Evolutionary conservation across 2,329 filamentous ascomycete genomes (phyloP).

Genomic region (Dothidotthia symphoricarpi): DNA sequence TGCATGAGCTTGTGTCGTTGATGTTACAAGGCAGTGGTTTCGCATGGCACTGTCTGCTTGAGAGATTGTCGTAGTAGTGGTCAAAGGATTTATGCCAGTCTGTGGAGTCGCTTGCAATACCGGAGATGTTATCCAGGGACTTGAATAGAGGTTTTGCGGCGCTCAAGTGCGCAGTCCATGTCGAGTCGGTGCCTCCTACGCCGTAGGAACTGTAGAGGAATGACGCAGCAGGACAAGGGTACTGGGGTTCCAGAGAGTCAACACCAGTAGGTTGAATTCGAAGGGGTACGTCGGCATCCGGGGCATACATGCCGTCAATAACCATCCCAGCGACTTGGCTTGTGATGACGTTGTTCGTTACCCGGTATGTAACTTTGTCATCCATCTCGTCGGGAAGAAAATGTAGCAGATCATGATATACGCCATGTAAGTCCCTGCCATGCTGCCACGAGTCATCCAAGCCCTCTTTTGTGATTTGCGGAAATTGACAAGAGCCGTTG

Average conservation of each 20-base stretch:
- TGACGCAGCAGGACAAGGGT: slow-evolving; percentile 59
- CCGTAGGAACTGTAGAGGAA: slow-evolving; percentile 48
- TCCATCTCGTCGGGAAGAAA: slow-evolving; percentile 60
- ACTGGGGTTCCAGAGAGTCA: slow-evolving; percentile 73
- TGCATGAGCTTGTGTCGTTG: slow-evolving; percentile 55
- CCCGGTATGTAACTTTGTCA: slow-evolving; percentile 60
- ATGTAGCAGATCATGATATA: slow-evolving; percentile 67
- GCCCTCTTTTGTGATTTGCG: slow-evolving; percentile 71
- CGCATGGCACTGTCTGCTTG: slow-evolving; percentile 71
- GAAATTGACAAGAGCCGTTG: slow-evolving; percentile 74
- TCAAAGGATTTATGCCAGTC: slow-evolving; percentile 73
- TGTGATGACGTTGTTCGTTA: slow-evolving; percentile 81
- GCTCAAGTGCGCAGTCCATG: slow-evolving; percentile 65
- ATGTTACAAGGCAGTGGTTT: slow-evolving; percentile 69
- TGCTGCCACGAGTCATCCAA: slow-evolving; percentile 74
- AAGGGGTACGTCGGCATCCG: slow-evolving; percentile 35
- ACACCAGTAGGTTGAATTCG: slow-evolving; percentile 55
- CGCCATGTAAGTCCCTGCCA: slow-evolving; percentile 71
- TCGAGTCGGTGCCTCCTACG: slow-evolving; percentile 43
- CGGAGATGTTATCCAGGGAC: slow-evolving; percentile 66
- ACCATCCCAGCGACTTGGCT: slow-evolving; percentile 77
- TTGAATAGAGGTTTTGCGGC: slow-evolving; percentile 56
- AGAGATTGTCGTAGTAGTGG: slow-evolving; percentile 83
- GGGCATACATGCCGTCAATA: slow-evolving; percentile 61
- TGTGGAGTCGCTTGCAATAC: slow-evolving; percentile 55